phyloP scores from a whole-genome alignment of 805 yeast species.

The Candida morakotiae region DNA sequence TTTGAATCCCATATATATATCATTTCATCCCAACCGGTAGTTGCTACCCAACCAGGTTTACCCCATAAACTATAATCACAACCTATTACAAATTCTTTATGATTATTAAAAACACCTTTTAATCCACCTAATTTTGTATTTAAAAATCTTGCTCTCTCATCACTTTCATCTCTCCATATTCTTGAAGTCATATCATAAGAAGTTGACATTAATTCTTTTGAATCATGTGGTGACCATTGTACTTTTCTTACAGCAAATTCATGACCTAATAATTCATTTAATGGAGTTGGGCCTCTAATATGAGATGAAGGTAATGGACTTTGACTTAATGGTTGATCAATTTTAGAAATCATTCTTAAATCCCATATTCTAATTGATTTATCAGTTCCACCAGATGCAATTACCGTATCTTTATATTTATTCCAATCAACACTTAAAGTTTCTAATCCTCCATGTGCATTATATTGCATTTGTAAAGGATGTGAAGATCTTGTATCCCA shows the following conservation, averaged over 20 bases:
- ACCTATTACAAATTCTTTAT: slow-evolving; percentile 87
- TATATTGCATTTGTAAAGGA: slow-evolving; percentile 55
- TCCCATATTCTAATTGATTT: slow-evolving; percentile 86
- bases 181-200: slow-evolving; percentile 92
- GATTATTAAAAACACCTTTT: slow-evolving; percentile 57
- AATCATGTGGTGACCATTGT: slow-evolving; percentile 85
- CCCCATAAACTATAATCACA: slow-evolving; percentile 98
- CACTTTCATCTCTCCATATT: slow-evolving; percentile 76
- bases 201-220: slow-evolving; percentile 65
- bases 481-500: slow-evolving; percentile 78
- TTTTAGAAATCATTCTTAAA: slow-evolving; percentile 56
- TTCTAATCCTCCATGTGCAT: slow-evolving; percentile 81
- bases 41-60: slow-evolving; percentile 89
- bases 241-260: slow-evolving; percentile 83
- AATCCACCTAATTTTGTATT: slow-evolving; percentile 45
- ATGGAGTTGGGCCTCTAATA: slow-evolving; percentile 58
- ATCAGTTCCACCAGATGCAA: slow-evolving; percentile 93
- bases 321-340: slow-evolving; percentile 31
- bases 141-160: slow-evolving; percentile 48
- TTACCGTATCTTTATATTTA: slow-evolving; percentile 72
- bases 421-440: slow-evolving; percentile 83
- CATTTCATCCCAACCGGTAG: slow-evolving; percentile 97
- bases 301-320: slow-evolving; percentile 39
- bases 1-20: slow-evolving; percentile 82
- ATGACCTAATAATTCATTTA: slow-evolving; percentile 79